Conservation (phyloP, 305 asterid species). For the Lippia alba region DNA sequence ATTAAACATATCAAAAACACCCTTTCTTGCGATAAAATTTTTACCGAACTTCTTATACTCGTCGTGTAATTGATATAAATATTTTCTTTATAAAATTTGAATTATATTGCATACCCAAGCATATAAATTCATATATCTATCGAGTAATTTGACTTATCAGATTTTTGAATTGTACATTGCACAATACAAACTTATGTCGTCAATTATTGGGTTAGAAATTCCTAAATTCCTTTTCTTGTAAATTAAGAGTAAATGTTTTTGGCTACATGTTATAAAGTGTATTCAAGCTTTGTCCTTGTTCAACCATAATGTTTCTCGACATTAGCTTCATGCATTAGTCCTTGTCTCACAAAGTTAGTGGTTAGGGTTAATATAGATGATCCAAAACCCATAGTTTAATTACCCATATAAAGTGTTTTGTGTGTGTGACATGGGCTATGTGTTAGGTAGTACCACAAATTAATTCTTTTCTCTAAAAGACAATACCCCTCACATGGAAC, state of each 20-base stretch:
- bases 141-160: no score
- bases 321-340: slow-evolving; percentile 9
- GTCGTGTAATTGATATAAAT: no score
- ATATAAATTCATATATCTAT: no score
- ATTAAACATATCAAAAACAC: no score
- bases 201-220: slow-evolving; percentile 32
- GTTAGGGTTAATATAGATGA: slow-evolving; percentile 32
- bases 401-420: slow-evolving; percentile 33
- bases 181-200: not conserved
- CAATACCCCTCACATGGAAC: slow-evolving; percentile 55
- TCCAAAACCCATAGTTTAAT: slow-evolving; percentile 30
- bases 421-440: slow-evolving; percentile 41
- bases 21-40: no score
- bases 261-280: slow-evolving; percentile 7
- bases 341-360: slow-evolving; percentile 32
- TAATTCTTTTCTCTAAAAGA: slow-evolving; percentile 41
- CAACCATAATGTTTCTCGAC: slow-evolving; percentile 24
- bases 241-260: not conserved
- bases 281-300: slow-evolving; percentile 21
- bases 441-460: slow-evolving; percentile 46
- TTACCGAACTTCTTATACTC: no score
- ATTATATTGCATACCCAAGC: not conserved
- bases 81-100: no score
- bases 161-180: not conserved
- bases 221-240: not conserved